phyloP scores from a whole-genome alignment of 1,284 basidiomycete species.

The Violaceomyces palustris region DNA sequence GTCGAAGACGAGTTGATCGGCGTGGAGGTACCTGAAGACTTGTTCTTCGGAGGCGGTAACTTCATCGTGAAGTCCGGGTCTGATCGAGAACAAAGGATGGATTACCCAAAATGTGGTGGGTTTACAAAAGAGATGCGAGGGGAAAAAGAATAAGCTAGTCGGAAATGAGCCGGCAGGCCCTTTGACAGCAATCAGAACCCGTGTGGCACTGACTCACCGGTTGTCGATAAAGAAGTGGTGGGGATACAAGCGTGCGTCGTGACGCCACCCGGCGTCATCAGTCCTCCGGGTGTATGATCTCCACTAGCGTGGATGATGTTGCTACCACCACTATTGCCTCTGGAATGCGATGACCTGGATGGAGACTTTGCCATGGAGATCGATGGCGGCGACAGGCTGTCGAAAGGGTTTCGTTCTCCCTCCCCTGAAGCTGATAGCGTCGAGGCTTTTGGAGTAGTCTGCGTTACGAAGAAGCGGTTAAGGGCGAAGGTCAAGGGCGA shows the following conservation, averaged over 20 bases:
- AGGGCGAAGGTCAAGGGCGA: neutral
- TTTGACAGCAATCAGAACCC: neutral
- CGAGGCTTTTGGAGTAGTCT: conserved; percentile 40
- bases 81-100: neutral
- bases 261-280: conserved; percentile 43
- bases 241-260: conserved; percentile 37
- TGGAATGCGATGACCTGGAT: conserved; percentile 22
- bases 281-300: conserved; percentile 29
- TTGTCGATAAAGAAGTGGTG: conserved; percentile 38
- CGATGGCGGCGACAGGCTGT: conserved; percentile 11
- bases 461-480: neutral
- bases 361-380: conserved; percentile 15
- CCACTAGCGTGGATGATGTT: conserved; percentile 4
- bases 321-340: conserved; percentile 15
- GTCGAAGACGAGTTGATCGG: conserved; percentile 1
- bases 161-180: neutral
- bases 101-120: neutral
- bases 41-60: conserved; percentile 41
- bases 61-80: conserved; percentile 50
- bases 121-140: neutral
- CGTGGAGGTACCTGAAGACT: conserved; percentile 3
- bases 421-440: conserved; percentile 29
- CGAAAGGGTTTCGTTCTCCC: conserved; percentile 45
- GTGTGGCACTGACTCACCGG: conserved; percentile 9
- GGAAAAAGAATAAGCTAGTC: neutral